Base-by-base conservation (phyloP, 2,329 filamentous ascomycete species). In the Fusarium stilboides region DNA sequence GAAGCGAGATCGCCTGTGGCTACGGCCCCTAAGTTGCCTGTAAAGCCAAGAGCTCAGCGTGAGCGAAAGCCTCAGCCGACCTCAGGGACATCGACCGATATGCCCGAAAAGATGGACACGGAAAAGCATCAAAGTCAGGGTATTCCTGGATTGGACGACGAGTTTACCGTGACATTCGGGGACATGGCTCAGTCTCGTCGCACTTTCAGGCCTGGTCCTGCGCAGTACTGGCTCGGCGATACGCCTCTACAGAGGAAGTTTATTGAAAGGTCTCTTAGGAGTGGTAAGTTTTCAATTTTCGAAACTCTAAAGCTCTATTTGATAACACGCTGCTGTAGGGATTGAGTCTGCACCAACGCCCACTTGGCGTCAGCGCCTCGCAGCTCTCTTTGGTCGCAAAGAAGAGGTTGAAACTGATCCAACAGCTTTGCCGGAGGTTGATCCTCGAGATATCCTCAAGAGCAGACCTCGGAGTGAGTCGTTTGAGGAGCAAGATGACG, bases 181-280 rank as follows among this genome's bases (percentile, higher is more conserved):
- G 59, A 74, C 19, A 39, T 56, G n/a, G 62, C 65, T 24, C 33
- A 57, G 8, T 62, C 65, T 19, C 68, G 71, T 40, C 64, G 70
- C 10, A 53, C 47, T 24, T 78, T 78, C 34, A 51, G 64, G 5
- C 71, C 73, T 5, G 73, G 77, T 1, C 52, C 56, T 26, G 54
- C 62, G 14, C 68, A 73, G 50, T 78, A 73, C 51, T 75, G 76
- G 72, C 65, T 67, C 24, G 78, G 77, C 8, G 75, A 77, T 40
- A 79, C 77, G 12, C 71, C 70, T 37, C 47, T 70, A 31, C 77
- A 79, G 63, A 72, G 68, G 60, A 71, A 63, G 43, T 57, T 51
- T 12, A 31, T 79, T 15, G 75, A 79, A 50, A 34, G 62, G 6
- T 36, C 34, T 22, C 33, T 71, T n/a, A 59, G 66, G 17, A 47